A percentile compares a stretch with the other conserved stretches of the same genome.
phyloP scores from a whole-genome alignment of 345 rosid species.

The Erodium maritimum region DNA sequence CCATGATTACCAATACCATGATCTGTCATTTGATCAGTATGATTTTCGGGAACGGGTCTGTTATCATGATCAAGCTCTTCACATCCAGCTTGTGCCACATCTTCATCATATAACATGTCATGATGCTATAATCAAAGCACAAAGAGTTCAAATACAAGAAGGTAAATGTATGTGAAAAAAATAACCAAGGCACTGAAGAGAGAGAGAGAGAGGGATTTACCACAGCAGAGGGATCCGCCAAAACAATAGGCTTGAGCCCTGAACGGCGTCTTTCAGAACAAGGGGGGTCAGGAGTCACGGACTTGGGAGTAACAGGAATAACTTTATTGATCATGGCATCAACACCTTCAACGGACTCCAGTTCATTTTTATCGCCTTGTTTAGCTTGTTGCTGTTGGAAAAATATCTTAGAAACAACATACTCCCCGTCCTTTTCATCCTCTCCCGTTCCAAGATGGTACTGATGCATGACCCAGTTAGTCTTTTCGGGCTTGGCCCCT shows the following conservation, averaged over 20 bases:
- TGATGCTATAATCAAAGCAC: conserved; percentile 15
- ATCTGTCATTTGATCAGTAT: conserved; percentile 18
- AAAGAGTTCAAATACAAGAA: conserved; percentile 4
- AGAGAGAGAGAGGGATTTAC: conserved; percentile 26
- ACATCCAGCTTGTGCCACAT: conserved; percentile 28
- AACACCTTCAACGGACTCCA: conserved; percentile 29
- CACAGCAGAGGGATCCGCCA: conserved; percentile 28
- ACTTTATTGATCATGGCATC: conserved; percentile 27
- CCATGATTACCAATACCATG: too few relatives aligned
- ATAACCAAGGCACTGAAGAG: neutral
- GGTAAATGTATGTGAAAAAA: neutral
- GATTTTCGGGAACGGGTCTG: conserved; percentile 15
- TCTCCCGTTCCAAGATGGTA: conserved; percentile 86
- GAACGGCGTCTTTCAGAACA: conserved; percentile 23
- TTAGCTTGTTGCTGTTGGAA: conserved; percentile 54
- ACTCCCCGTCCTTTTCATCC: conserved; percentile 83
- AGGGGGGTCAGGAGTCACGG: conserved; percentile 59
- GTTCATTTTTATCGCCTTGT: conserved; percentile 49
- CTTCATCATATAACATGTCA: conserved; percentile 25
- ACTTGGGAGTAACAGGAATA: conserved; percentile 68
- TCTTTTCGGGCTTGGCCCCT: conserved; percentile 74
- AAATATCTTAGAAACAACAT: conserved; percentile 71
- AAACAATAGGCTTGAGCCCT: conserved; percentile 27
- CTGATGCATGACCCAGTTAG: conserved; percentile 98
- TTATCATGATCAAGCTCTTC: conserved; percentile 16